Percentiles rank a stretch among this genome's conserved stretches.
Evolutionary conservation across 768 basidiomycete species (phyloP).

Genomic region (Tremella yokohamensis): DNA sequence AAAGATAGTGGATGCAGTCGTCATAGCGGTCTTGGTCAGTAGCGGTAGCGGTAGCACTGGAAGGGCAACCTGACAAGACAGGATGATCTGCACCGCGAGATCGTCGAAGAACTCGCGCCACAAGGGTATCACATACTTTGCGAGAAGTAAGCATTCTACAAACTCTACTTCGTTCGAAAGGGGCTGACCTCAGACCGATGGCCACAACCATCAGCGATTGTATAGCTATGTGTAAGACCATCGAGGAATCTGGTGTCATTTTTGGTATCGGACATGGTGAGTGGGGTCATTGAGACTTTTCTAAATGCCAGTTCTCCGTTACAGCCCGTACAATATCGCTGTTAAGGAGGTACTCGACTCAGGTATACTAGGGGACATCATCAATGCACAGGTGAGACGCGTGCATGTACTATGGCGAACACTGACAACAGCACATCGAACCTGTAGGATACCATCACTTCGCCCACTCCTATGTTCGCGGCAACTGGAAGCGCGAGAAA

Average conservation of each 20-base stretch:
- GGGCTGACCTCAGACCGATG: conserved; percentile 58
- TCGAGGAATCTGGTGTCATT: conserved; percentile 55
- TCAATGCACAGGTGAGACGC: conserved; percentile 57
- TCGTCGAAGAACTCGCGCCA: not conserved
- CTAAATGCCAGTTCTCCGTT: conserved; percentile 59
- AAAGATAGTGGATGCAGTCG: conserved; percentile 73
- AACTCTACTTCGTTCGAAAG: no score
- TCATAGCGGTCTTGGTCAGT: conserved; percentile 60
- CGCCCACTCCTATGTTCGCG: conserved; percentile 82
- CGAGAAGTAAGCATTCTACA: conserved; percentile 52
- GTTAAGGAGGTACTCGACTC: conserved; percentile 69
- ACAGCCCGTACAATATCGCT: conserved; percentile 74
- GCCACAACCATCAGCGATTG: conserved; percentile 70
- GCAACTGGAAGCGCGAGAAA: conserved; percentile 68
- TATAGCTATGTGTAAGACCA: conserved; percentile 58
- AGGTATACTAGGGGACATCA: conserved; percentile 66
- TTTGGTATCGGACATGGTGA: conserved; percentile 81
- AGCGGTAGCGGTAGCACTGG: not conserved
- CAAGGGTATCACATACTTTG: conserved; percentile 74
- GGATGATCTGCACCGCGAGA: conserved; percentile 4
- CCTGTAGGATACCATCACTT: conserved; percentile 80
- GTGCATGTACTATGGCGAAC: conserved; percentile 43
- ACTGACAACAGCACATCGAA: conserved; percentile 70
- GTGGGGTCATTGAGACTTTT: no score
- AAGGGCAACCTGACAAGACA: not conserved